These are phyloP conservation scores for Monosporascus ibericus DNA, from an alignment of 2,329 filamentous ascomycete genomes.

Conservation along the genomic window DNA sequence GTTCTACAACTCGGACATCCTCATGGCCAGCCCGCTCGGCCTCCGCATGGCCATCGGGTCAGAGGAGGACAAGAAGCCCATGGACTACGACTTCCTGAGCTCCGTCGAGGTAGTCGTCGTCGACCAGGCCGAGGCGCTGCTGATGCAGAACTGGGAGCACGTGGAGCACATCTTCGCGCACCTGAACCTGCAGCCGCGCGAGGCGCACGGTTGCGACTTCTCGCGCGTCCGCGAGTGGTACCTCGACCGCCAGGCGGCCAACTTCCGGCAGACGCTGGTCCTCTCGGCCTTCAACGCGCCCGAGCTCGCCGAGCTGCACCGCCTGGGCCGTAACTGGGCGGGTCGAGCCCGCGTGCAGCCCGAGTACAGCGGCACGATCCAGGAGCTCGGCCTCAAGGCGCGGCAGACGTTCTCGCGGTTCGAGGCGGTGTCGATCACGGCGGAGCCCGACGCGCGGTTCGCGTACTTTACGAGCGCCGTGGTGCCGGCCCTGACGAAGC, in stretches of 20 bases:
- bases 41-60: conserved; percentile 86
- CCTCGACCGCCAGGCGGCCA: conserved; percentile 74
- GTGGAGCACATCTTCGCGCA: conserved; percentile 87
- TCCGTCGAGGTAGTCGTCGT: conserved; percentile 88
- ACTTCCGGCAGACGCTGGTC: conserved; percentile 80
- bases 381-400: conserved; percentile 59
- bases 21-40: conserved; percentile 84
- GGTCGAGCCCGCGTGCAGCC: conserved; percentile 72
- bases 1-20: conserved; percentile 95
- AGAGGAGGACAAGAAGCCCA: conserved; percentile 59
- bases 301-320: conserved; percentile 76
- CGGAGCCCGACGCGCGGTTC: conserved; percentile 84
- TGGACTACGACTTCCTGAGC: conserved; percentile 84
- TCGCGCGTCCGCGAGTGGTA: conserved; percentile 87
- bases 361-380: conserved; percentile 65
- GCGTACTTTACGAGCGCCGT: conserved; percentile 82
- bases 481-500: conserved; percentile 66
- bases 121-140: conserved; percentile 85
- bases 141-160: conserved; percentile 99
- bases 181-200: conserved; percentile 83
- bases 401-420: conserved; percentile 90
- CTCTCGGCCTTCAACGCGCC: conserved; percentile 80
- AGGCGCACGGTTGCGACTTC: conserved; percentile 90
- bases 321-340: conserved; percentile 70
- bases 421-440: conserved; percentile 60